These are phyloP conservation scores for Pseudonectria buxi DNA, from an alignment of 2,329 filamentous ascomycete genomes.

Conservation along the genomic window DNA sequence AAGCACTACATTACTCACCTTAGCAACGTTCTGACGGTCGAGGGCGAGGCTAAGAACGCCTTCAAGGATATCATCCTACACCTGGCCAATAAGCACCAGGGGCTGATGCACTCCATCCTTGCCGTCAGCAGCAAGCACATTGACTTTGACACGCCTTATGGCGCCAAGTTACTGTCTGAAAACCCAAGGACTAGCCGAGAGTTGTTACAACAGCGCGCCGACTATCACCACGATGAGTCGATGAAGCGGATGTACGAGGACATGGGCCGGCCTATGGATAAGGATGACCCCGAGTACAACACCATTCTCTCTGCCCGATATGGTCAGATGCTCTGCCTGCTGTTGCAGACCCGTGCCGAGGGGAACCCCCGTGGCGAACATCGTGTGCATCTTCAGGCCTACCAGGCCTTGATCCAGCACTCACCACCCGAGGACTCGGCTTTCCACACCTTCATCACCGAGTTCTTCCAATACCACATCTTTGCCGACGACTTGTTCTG, in stretches of 20 bases:
- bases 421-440: constrained; percentile 56
- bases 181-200: constrained; percentile 41
- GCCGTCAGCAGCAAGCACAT: constrained; percentile 76
- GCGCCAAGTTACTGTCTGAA: constrained; percentile 43
- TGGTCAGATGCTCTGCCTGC: constrained; percentile 56
- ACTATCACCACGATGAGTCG: constrained; percentile 50
- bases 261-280: constrained; percentile 35
- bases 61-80: constrained; percentile 80
- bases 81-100: constrained; percentile 71
- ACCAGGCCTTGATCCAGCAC: constrained; percentile 62
- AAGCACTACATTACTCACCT: constrained; percentile 76
- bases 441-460: constrained; percentile 58
- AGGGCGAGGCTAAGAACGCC: constrained; percentile 73
- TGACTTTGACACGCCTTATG: constrained; percentile 52
- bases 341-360: constrained; percentile 52
- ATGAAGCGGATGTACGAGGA: constrained; percentile 45
- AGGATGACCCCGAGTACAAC: constrained; percentile 37
- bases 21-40: constrained; percentile 74
- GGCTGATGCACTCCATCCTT: constrained; percentile 85
- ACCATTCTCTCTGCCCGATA: constrained; percentile 49
- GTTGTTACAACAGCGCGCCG: constrained; percentile 43
- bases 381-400: constrained; percentile 70
- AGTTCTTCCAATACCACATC: constrained; percentile 82
- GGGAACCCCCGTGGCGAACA: constrained; percentile 60
- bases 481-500: constrained; percentile 56